Conservation (phyloP, 177 flowering plant species). For the Telopea speciosissima region DNA sequence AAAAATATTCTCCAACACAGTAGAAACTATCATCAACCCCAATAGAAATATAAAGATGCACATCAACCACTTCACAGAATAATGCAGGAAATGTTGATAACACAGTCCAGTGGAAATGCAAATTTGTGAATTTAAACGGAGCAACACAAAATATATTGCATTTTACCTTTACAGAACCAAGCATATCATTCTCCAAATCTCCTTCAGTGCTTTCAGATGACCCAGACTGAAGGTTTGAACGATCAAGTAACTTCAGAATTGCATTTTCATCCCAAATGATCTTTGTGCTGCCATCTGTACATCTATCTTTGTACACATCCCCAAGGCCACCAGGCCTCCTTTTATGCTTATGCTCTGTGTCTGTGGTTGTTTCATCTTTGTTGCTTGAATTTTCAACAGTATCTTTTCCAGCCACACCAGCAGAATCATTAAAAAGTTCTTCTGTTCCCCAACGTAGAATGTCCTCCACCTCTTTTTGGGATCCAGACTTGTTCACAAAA, state of each 20-base stretch:
- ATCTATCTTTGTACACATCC: slow-evolving; percentile 89
- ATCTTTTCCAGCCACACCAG: slow-evolving; percentile 39
- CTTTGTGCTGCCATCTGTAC: slow-evolving; percentile 69
- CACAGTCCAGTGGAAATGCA: neutral
- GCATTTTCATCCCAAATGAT: slow-evolving; percentile 96
- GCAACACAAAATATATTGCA: neutral
- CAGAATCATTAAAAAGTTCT: slow-evolving; percentile 77
- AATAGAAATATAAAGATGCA: neutral
- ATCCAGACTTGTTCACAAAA: slow-evolving; percentile 92
- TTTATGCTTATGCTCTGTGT: slow-evolving; percentile 54
- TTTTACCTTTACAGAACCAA: slow-evolving; percentile 93
- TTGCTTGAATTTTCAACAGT: slow-evolving; percentile 32
- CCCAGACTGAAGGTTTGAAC: slow-evolving; percentile 61
- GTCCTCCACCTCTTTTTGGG: slow-evolving; percentile 97
- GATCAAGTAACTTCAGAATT: slow-evolving; percentile 77
- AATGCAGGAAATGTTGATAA: neutral
- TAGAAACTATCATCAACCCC: neutral
- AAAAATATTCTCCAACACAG: neutral
- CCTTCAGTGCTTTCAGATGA: slow-evolving; percentile 58
- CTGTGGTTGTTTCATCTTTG: slow-evolving; percentile 44
- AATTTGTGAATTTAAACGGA: neutral
- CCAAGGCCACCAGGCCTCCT: slow-evolving; percentile 83
- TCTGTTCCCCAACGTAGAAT: slow-evolving; percentile 99
- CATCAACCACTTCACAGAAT: neutral
- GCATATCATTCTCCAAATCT: slow-evolving; percentile 89